Percentiles rank a stretch among this genome's conserved stretches.
Evolutionary conservation across 345 rosid genomes (phyloP).

Genomic region (Pugionium dolabratum): DNA sequence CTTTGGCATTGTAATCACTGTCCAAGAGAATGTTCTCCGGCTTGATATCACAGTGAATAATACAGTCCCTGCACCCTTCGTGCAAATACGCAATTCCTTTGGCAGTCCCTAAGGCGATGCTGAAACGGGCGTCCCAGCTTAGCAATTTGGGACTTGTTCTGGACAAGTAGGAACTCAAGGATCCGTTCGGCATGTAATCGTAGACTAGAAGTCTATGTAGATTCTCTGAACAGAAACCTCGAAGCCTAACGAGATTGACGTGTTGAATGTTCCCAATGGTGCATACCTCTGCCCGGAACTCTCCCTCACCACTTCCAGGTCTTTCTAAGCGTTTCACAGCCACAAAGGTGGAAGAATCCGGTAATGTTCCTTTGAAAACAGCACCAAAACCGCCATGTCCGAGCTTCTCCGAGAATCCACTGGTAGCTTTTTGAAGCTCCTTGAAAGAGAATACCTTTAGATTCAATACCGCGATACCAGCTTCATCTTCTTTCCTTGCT

Average conservation of each 20-base stretch:
- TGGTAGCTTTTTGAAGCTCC: slow-evolving; percentile 52
- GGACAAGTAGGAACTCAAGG: slow-evolving; percentile 52
- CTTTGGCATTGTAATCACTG: slow-evolving; percentile 49
- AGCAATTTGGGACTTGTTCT: slow-evolving; percentile 45
- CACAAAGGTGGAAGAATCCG: slow-evolving; percentile 48
- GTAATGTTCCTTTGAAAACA: slow-evolving; percentile 55
- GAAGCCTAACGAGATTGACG: slow-evolving; percentile 64
- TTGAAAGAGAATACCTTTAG: slow-evolving; percentile 61
- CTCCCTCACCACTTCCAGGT: slow-evolving; percentile 60
- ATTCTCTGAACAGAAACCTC: slow-evolving; percentile 69
- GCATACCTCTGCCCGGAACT: slow-evolving; percentile 68
- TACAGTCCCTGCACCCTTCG: slow-evolving; percentile 68
- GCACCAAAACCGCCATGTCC: slow-evolving; percentile 77
- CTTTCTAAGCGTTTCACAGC: slow-evolving; percentile 71
- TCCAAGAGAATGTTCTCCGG: slow-evolving; percentile 67
- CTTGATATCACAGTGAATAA: slow-evolving; percentile 63
- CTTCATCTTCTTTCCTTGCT: slow-evolving; percentile 46
- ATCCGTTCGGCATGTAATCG: slow-evolving; percentile 67
- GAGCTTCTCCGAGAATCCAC: slow-evolving; percentile 51
- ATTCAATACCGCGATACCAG: slow-evolving; percentile 55
- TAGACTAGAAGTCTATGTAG: slow-evolving; percentile 61
- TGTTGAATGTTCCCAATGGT: slow-evolving; percentile 78
- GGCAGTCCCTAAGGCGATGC: slow-evolving; percentile 58
- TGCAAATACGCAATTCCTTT: slow-evolving; percentile 64
- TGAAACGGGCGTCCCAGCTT: slow-evolving; percentile 48